phyloP scores from a whole-genome alignment of 805 yeast species.

The Kluyveromyces wickerhamii region DNA sequence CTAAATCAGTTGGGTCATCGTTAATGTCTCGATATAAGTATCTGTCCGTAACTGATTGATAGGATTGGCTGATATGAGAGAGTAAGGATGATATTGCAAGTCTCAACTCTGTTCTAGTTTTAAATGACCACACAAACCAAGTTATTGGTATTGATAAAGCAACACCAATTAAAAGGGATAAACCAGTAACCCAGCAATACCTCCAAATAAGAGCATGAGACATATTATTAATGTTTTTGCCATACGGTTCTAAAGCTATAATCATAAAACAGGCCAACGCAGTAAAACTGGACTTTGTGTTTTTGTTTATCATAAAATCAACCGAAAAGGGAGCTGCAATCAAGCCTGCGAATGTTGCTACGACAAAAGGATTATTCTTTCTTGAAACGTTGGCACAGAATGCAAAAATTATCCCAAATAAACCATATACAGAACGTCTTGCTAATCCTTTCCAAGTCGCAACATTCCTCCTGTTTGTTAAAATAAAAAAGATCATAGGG shows the following conservation, averaged over 20 bases:
- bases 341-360: slow-evolving; percentile 34
- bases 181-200: slow-evolving; percentile 34
- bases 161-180: slow-evolving; percentile 35
- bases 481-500: slow-evolving; percentile 30
- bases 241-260: slow-evolving; percentile 29
- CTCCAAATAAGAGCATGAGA: slow-evolving; percentile 28
- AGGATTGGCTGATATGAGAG: slow-evolving; percentile 38
- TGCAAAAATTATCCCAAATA: slow-evolving; percentile 41
- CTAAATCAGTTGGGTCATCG: slow-evolving; percentile 40
- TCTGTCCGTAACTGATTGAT: slow-evolving; percentile 40
- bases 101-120: slow-evolving; percentile 36
- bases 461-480: slow-evolving; percentile 36
- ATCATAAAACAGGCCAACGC: slow-evolving; percentile 36
- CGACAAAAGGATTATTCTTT: slow-evolving; percentile 33
- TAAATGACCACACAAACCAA: slow-evolving; percentile 44
- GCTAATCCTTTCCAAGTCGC: slow-evolving; percentile 30
- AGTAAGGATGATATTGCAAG: slow-evolving; percentile 33
- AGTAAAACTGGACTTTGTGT: slow-evolving; percentile 38
- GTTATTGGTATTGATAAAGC: slow-evolving; percentile 31
- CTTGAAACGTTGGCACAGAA: slow-evolving; percentile 38
- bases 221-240: slow-evolving; percentile 12
- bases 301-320: slow-evolving; percentile 30
- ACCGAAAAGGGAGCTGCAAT: slow-evolving; percentile 29
- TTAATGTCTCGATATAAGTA: slow-evolving; percentile 40
- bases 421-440: slow-evolving; percentile 30